These are phyloP conservation scores for Phaeomoniella chlamydospora DNA, from an alignment of 2,329 filamentous ascomycete species.

Conservation along the genomic window DNA sequence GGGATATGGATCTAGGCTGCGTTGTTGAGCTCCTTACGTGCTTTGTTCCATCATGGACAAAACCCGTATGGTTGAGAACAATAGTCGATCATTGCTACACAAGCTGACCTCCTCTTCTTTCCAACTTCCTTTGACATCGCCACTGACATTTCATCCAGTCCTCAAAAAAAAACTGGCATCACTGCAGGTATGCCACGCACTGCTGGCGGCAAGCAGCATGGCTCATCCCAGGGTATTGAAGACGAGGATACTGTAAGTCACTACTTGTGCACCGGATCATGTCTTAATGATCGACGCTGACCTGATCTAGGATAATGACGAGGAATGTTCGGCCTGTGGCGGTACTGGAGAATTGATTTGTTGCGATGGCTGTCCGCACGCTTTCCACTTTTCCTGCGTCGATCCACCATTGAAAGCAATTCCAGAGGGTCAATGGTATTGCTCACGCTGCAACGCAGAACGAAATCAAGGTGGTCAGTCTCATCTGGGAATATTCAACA, in stretches of 20 bases:
- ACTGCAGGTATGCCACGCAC: slow-evolving; percentile 11
- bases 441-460: slow-evolving; percentile 50
- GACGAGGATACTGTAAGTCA: slow-evolving; percentile 34
- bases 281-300: background rate
- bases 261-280: slow-evolving; percentile 1
- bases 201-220: background rate
- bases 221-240: slow-evolving; percentile 8
- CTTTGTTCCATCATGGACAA: no score
- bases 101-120: no score
- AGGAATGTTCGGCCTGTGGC: slow-evolving; percentile 76
- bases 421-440: slow-evolving; percentile 72
- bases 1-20: no score
- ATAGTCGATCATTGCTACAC: no score
- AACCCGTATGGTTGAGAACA: no score
- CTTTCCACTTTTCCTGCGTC: slow-evolving; percentile 81
- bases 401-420: slow-evolving; percentile 57
- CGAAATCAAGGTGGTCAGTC: slow-evolving; percentile 28
- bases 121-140: no score
- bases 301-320: slow-evolving; percentile 56
- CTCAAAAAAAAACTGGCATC: slow-evolving; percentile 12
- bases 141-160: slow-evolving; percentile 6
- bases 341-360: slow-evolving; percentile 76
- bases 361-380: slow-evolving; percentile 81
- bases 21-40: no score
- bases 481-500: slow-evolving; percentile 33